These are phyloP conservation scores for Chaetomiaceae sp. DNA, from an alignment of 2,329 filamentous ascomycete species.

Conservation along the genomic window DNA sequence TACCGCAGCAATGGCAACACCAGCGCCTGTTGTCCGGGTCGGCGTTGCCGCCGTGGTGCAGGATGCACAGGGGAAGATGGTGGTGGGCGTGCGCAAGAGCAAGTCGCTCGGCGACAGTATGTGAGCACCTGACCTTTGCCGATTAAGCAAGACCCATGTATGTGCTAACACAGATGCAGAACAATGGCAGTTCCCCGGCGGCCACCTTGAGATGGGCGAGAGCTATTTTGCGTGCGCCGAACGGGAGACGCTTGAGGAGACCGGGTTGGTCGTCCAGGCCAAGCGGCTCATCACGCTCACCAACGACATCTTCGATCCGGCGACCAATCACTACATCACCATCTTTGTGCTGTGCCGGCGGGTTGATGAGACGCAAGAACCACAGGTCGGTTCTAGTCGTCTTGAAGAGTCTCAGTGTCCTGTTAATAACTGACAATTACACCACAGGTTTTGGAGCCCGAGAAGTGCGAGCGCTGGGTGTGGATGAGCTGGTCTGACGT, in stretches of 20 bases:
- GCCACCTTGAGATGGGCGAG: slow-evolving; percentile 68
- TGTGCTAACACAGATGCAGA: slow-evolving; percentile 10
- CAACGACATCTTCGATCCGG: slow-evolving; percentile 59
- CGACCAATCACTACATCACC: slow-evolving; percentile 65
- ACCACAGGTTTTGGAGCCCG: slow-evolving; percentile 37
- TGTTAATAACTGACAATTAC: not conserved
- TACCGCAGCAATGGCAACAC: too few relatives aligned
- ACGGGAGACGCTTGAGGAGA: slow-evolving; percentile 66
- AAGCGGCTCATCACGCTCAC: slow-evolving; percentile 53
- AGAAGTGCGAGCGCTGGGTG: slow-evolving; percentile 47
- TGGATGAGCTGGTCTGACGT: slow-evolving; percentile 44
- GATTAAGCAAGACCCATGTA: not conserved
- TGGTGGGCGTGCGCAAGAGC: slow-evolving; percentile 43
- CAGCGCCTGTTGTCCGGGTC: slow-evolving; percentile 34
- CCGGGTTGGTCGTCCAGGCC: slow-evolving; percentile 51
- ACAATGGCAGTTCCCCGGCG: slow-evolving; percentile 61
- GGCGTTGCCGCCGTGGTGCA: slow-evolving; percentile 44
- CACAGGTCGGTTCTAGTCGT: slow-evolving; percentile 44
- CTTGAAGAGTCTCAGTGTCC: slow-evolving; percentile 13
- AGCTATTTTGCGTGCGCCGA: slow-evolving; percentile 54
- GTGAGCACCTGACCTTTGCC: slow-evolving; percentile 12
- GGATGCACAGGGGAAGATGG: slow-evolving; percentile 37
- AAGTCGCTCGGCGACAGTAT: slow-evolving; percentile 45
- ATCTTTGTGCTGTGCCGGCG: slow-evolving; percentile 56
- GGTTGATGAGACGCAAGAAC: slow-evolving; percentile 40